Percentiles rank a stretch among this genome's conserved stretches.
Conservation (phyloP, 2,329 filamentous ascomycete species). For the Penicillium sp. region DNA sequence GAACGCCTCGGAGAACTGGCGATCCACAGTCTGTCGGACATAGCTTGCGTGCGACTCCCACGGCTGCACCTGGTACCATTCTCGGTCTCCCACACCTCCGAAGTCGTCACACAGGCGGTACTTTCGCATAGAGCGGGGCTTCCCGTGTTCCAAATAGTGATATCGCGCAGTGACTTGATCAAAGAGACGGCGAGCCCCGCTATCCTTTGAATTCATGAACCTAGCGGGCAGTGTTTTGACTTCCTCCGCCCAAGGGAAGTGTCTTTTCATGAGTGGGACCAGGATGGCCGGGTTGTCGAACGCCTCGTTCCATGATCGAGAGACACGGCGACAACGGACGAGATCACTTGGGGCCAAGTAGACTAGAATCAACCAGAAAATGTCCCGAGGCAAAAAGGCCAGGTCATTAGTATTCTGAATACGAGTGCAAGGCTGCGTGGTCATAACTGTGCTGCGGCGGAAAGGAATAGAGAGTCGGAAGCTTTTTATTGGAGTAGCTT, state of each 20-base stretch:
- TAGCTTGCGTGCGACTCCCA: slow-evolving; percentile 45
- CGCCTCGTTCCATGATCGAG: slow-evolving; percentile 48
- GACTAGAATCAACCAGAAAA: slow-evolving; percentile 57
- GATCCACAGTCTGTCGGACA: slow-evolving; percentile 30
- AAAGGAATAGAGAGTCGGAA: slow-evolving; percentile 1
- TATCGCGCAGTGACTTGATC: slow-evolving; percentile 56
- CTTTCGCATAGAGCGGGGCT: slow-evolving; percentile 49
- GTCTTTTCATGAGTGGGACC: slow-evolving; percentile 49
- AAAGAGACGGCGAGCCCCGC: slow-evolving; percentile 40
- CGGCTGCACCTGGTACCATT: slow-evolving; percentile 43
- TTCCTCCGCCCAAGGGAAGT: slow-evolving; percentile 57
- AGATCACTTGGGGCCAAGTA: slow-evolving; percentile 53
- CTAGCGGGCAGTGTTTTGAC: slow-evolving; percentile 39
- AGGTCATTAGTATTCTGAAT: slow-evolving; percentile 19
- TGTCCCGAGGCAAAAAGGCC: slow-evolving; percentile 53
- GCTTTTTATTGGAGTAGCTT: slow-evolving; percentile 17
- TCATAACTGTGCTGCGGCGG: slow-evolving; percentile 9
- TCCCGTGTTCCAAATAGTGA: slow-evolving; percentile 51
- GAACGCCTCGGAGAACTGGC: slow-evolving; percentile 38
- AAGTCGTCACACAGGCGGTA: slow-evolving; percentile 43
- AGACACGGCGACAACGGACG: slow-evolving; percentile 55
- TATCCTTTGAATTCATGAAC: not conserved
- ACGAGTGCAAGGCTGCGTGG: not conserved
- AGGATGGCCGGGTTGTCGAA: slow-evolving; percentile 53
- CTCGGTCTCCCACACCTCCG: slow-evolving; percentile 35